A percentile compares a stretch with the other conserved stretches of the same genome.
phyloP scores from a whole-genome alignment of 805 yeast species.

The Pichia sporocuriosa region DNA sequence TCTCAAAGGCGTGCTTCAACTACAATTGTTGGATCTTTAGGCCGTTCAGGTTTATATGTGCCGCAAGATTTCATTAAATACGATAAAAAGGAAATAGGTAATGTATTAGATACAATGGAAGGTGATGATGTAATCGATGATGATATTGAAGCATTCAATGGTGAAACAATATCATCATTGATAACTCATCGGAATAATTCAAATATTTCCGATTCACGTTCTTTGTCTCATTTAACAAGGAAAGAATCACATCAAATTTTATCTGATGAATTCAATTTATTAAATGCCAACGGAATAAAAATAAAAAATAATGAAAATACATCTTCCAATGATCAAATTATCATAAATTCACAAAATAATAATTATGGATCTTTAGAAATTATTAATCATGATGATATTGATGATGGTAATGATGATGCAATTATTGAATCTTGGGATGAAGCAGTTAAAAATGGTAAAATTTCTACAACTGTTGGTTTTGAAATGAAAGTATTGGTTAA shows the following conservation, averaged over 20 bases:
- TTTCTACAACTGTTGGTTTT: conserved; percentile 34
- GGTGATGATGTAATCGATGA: conserved; percentile 16
- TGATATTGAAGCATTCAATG: background rate
- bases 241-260: conserved; percentile 11
- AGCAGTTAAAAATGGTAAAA: conserved; percentile 33
- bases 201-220: background rate
- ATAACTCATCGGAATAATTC: too few relatives aligned
- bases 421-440: conserved; percentile 30
- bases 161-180: too few relatives aligned
- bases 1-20: conserved; percentile 43
- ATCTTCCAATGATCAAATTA: too few relatives aligned
- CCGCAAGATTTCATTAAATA: conserved; percentile 41
- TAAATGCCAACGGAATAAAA: conserved; percentile 24
- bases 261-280: conserved; percentile 26
- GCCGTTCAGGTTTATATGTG: conserved; percentile 45
- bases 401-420: conserved; percentile 18
- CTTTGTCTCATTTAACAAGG: background rate
- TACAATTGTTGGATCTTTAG: conserved; percentile 43
- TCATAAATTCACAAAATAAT: conserved; percentile 3
- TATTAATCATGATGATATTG: background rate
- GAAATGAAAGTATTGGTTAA: conserved; percentile 35
- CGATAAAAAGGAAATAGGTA: conserved; percentile 21
- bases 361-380: conserved; percentile 8
- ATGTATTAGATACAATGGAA: conserved; percentile 17
- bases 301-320: too few relatives aligned